Base-by-base conservation (phyloP, 176 grass and related monocot genomes). In the Pontederia paniculata region DNA sequence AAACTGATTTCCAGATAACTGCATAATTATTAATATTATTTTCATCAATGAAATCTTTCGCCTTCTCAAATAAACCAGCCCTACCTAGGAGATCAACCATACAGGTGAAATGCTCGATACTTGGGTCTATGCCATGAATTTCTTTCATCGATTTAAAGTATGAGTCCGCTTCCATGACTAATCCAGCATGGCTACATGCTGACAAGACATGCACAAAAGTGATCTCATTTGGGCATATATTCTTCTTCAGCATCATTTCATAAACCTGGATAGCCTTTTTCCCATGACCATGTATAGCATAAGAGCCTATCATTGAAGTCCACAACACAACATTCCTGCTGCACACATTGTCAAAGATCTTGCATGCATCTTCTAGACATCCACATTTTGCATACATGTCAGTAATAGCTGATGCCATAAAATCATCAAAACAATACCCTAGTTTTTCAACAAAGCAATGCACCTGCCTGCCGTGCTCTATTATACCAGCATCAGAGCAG, bases 1-100 rank as follows among this genome's bases (percentile, higher is more conserved):
- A 50, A 52, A 88, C 58, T 11, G 85, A 64, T 68, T 74, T 88
- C 85, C 76, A 88, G 15, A 80, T 70, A 71, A 83, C 50, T 51
- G 80, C 55, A 45, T 80, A 58, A 60, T 74, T 37, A 7, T 55
- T 55, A 44, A 89, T 84, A 57, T 70, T 74, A 22, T 84, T 71
- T 69, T 77, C 48, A 20, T 68, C 43, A 37, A 89, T 89, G 53
- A 80, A 89, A 12, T 69, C 57, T 28, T 77, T 76, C 55, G 66
- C 66, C 66, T 48, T 15, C 8, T 23, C 18, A 19, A 57, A 53
- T 10, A 69, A 31, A 45, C 66, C 66, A 28, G 66, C 53, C 19
- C 52, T 41, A 22, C 53, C 66, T 17, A 69, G 66, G 18, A 69
- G 66, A 57, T 69, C 52, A 10, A 69, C 66, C 66, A 69, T 57